Evolutionary conservation across 176 grass and related monocot genomes (phyloP), one percentile per base, ranked within the genome.

Genomic region (Pharus latifolius): DNA sequence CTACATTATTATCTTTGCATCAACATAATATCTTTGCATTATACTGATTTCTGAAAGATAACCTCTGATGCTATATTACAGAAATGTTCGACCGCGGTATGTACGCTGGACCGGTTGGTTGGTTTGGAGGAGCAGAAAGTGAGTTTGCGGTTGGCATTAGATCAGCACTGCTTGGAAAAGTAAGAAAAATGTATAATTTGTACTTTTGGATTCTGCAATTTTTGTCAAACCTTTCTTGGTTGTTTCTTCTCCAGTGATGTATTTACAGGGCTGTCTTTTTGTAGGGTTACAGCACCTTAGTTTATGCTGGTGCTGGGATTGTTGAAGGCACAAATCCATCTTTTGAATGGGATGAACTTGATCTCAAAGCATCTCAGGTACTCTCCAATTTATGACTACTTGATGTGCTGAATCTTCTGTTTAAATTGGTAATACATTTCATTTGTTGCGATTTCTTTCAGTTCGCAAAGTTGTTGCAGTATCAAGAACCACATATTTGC

Each of bases 141-240:
- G 90, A 99, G 81, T 99, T 99, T 74, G 84, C 87, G 34, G 95
- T 99, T 38, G 95, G 95, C 7, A 99, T 99, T 86, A 88, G 90
- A 76, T 94, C 95, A 33, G 95, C 87, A 45, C 76, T 99, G 45
- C 75, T 94, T 29, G 90, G 82, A 72, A 93, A 94, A 74, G 95
- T 99, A 93, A 87, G 74, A 2, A 71, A 61, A 44, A 11, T 54
- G 18, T 45, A 20, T 19, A 47, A 24, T 18, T 78, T 52, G 46
- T 25, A 2, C 29, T 42, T 18, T 75, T 50, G 3, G 1, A 49
- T 35, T 26, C 49, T 80, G 7, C 28, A 34, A 30, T 62, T 75
- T 69, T 70, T 50, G n/a, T 49, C 33, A 56, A 41, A n/a, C 53
- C 54, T 33, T 25, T 49, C 22, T 16, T 47, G 75, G 38, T 28